phyloP scores from a whole-genome alignment of 208 protist genomes.

The Leishmania tarentolae region DNA sequence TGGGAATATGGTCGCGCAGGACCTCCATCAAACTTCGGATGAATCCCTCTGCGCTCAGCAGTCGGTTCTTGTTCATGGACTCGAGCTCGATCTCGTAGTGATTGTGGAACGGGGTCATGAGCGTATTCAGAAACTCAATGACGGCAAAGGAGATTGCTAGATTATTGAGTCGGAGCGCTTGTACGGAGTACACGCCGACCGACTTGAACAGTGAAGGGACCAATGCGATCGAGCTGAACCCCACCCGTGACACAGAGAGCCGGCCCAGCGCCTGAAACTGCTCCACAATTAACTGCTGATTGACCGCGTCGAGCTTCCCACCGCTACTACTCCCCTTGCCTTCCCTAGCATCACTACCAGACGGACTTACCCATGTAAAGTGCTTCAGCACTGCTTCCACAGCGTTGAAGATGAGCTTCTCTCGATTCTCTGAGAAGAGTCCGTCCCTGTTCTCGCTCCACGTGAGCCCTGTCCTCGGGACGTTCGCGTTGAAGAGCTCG shows the following conservation, averaged over 20 bases:
- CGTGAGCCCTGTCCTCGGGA: slow-evolving; percentile 79
- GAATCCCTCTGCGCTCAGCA: slow-evolving; percentile 78
- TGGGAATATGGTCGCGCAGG: slow-evolving; percentile 67
- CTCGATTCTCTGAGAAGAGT: slow-evolving; percentile 92
- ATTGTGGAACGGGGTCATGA: slow-evolving; percentile 95
- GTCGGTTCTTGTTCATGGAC: slow-evolving; percentile 86
- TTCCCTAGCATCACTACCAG: neutral
- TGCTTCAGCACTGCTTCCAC: slow-evolving; percentile 65
- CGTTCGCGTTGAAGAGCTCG: slow-evolving; percentile 91
- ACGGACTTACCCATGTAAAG: slow-evolving; percentile 39
- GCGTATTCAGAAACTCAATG: slow-evolving; percentile 86
- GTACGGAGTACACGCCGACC: slow-evolving; percentile 52
- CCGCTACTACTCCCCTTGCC: neutral
- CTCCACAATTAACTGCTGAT: slow-evolving; percentile 46
- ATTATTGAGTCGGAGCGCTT: slow-evolving; percentile 73
- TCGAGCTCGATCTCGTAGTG: slow-evolving; percentile 91
- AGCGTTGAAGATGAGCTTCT: slow-evolving; percentile 85
- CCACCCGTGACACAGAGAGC: slow-evolving; percentile 82
- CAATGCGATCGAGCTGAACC: slow-evolving; percentile 86
- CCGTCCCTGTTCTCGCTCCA: slow-evolving; percentile 89
- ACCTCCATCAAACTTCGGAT: slow-evolving; percentile 66
- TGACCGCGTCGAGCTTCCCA: neutral
- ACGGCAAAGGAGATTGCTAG: slow-evolving; percentile 74
- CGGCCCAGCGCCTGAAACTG: slow-evolving; percentile 85
- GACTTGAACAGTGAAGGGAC: slow-evolving; percentile 65